These are phyloP conservation scores for Curvularia sp. DNA, from an alignment of 2,329 filamentous ascomycete genomes.

Conservation along the genomic window DNA sequence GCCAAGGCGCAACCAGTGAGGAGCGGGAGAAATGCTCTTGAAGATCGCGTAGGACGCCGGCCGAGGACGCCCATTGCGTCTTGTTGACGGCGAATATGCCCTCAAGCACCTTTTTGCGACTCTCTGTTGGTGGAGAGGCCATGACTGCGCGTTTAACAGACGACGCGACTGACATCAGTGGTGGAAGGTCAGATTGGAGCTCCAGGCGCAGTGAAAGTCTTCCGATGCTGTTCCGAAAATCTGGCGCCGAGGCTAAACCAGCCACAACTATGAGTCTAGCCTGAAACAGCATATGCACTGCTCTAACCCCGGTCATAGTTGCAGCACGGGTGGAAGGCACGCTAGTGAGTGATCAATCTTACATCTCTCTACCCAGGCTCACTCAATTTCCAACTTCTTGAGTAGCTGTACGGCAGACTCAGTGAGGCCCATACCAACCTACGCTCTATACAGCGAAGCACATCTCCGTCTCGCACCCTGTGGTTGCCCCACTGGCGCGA, in stretches of 20 bases:
- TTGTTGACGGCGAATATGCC: conserved; percentile 87
- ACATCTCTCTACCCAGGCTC: conserved; percentile 16
- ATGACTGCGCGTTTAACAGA: conserved; percentile 28
- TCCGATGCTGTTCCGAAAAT: background rate
- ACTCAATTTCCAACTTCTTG: background rate
- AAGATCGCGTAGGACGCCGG: conserved; percentile 87
- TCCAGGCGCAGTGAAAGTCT: conserved; percentile 7
- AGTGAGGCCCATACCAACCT: too few species aligned
- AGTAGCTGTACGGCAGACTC: background rate
- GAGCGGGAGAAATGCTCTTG: conserved; percentile 86
- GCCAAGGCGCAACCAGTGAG: conserved; percentile 76
- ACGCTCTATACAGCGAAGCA: background rate
- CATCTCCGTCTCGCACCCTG: background rate
- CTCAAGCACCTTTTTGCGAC: conserved; percentile 61
- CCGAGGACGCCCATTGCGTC: conserved; percentile 83
- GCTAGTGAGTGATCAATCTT: conserved; percentile 28
- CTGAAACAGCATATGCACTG: background rate
- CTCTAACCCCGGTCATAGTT: background rate
- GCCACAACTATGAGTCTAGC: background rate
- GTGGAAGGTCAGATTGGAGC: conserved; percentile 6
- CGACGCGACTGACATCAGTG: conserved; percentile 34
- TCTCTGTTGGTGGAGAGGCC: conserved; percentile 39
- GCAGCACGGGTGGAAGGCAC: conserved; percentile 13
- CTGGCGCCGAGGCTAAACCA: background rate
- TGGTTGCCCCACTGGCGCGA: conserved; percentile 23